Conservation (phyloP, 306 rosid genomes). For the Pyrus betulifolia region DNA sequence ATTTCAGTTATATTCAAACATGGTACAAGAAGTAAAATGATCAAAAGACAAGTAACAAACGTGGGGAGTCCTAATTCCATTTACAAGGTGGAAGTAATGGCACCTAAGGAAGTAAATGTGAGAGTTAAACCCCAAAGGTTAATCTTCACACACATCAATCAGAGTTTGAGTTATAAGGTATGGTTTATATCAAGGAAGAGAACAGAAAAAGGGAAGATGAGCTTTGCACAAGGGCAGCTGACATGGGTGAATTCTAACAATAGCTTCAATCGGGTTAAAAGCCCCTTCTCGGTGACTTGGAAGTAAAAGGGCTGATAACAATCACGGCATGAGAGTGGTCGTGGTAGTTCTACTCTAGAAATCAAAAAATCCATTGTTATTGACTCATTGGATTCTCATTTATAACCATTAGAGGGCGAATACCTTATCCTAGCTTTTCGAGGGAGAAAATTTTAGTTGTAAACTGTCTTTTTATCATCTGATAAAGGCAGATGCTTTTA, state of each 20-base stretch:
- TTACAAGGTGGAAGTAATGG: constrained; percentile 59
- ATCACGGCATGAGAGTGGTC: background rate
- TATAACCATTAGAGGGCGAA: constrained; percentile 11
- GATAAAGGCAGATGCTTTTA: constrained; percentile 1
- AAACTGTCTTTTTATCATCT: background rate
- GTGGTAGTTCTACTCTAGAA: background rate
- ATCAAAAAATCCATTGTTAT: constrained; percentile 4
- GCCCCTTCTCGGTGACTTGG: constrained; percentile 85
- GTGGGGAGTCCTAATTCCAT: constrained; percentile 66
- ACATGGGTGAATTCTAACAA: constrained; percentile 54
- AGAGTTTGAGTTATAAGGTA: constrained; percentile 56
- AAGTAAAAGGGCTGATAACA: constrained; percentile 15
- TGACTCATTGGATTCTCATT: constrained; percentile 31
- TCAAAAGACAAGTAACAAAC: constrained; percentile 53
- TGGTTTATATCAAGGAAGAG: constrained; percentile 59
- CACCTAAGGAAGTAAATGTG: constrained; percentile 62
- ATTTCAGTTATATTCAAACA: constrained; percentile 52
- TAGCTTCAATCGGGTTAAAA: constrained; percentile 54
- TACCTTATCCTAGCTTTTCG: background rate
- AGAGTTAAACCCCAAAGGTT: constrained; percentile 56
- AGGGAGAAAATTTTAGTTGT: background rate
- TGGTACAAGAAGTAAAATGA: constrained; percentile 38
- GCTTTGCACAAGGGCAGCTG: constrained; percentile 60
- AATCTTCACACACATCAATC: constrained; percentile 37
- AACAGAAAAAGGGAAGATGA: constrained; percentile 1